Evolutionary conservation across 257 asterid species (phyloP), one percentile per base, ranked within the genome.

Genomic region (Galeopsis tetrahit): DNA sequence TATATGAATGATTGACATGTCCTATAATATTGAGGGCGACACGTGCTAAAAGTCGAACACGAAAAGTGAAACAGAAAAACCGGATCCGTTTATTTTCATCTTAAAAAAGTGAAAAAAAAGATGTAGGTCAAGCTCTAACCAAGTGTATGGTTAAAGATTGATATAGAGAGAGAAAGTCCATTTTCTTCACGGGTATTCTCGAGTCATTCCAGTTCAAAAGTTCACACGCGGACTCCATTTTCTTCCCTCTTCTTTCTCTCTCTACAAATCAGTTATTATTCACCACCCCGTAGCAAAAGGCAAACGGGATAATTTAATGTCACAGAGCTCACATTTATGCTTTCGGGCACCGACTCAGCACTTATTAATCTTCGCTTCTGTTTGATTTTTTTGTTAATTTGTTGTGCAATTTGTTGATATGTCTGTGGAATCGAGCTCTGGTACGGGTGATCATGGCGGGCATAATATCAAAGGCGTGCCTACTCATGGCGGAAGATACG

Each of bases 191-290:
- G 93, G 90, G 87, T 78, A 70, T 72, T 75, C 77, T 79, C 80
- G 63, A 66, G 84, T 79, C 71, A 76, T 75, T 87, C 90, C 92
- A 84, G 88, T 83, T 89, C 92, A 85, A 85, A 91, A 87, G 91
- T 87, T 85, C 80, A 80, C 87, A 80, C 82, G 79, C 71, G 34
- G 42, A 17, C 53, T 15, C 73, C 79, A 43, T 75, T 78, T 63
- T 75, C 84, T 77, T 57, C 77, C 75, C 59, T 71, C 40, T 75
- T 72, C 71, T 69, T 83, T 77, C 69, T 73, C 79, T 77, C 75
- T 78, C 79, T 77, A 7, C 13, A 7, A 17, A 69, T 13, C 68
- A 66, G 53, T 63, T 28, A 15, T 53, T 33, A 46, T 53, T 62
- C 77, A 75, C 76, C 75, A 65, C 66, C 82, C 68, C 70, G 28